Conservation (phyloP, 2,329 filamentous ascomycete species). For the Phialocephala sp. region DNA sequence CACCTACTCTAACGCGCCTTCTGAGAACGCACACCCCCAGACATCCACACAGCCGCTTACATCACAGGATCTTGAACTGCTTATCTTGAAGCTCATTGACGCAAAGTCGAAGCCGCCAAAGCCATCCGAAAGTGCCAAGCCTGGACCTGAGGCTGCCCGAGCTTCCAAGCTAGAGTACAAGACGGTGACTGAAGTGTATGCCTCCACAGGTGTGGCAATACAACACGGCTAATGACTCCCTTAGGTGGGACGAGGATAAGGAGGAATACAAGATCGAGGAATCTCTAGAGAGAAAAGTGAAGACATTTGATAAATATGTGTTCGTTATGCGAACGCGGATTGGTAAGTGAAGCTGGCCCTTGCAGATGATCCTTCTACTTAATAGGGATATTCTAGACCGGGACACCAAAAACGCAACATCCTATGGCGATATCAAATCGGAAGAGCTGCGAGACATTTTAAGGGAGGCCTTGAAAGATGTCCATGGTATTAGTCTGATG, state of each 20-base stretch:
- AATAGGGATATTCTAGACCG: constrained; percentile 21
- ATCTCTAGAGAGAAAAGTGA: constrained; percentile 27
- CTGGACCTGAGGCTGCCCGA: constrained; percentile 19
- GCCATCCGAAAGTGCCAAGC: constrained; percentile 5
- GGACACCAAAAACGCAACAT: constrained; percentile 21
- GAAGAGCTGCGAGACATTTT: constrained; percentile 42
- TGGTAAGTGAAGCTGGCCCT: constrained; percentile 18
- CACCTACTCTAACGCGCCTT: constrained; percentile 7
- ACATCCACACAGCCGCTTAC: constrained; percentile 12
- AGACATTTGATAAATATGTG: constrained; percentile 27
- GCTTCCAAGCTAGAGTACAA: constrained; percentile 34
- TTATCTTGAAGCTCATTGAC: constrained; percentile 22
- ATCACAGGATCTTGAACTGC: constrained; percentile 19
- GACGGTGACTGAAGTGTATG: constrained; percentile 31
- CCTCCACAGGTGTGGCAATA: constrained; percentile 11
- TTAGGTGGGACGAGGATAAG: constrained; percentile 28
- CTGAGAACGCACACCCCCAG: constrained; percentile 1
- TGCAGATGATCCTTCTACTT: neutral
- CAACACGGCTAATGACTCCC: constrained; percentile 16
- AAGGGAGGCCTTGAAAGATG: constrained; percentile 40
- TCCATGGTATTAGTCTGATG: constrained; percentile 41
- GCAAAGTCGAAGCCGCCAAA: constrained; percentile 20
- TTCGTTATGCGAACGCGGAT: constrained; percentile 29
- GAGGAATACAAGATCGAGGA: constrained; percentile 39
- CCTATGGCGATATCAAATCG: constrained; percentile 44